phyloP scores from a whole-genome alignment of 1,284 basidiomycete genomes.

The Ceraceosorus guamensis region DNA sequence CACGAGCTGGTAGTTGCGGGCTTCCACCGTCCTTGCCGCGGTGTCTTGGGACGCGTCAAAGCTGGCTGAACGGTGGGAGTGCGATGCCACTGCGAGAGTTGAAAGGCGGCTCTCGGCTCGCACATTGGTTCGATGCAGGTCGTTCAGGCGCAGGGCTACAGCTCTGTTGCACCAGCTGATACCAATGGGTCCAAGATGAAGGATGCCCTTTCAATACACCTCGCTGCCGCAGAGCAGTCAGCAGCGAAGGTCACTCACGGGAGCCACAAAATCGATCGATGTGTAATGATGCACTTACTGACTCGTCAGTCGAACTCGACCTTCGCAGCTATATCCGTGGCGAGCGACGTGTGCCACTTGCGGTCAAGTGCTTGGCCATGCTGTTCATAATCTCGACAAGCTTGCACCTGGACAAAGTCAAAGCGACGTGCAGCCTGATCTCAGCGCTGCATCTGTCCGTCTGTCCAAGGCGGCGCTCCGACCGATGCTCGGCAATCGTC shows the following conservation, averaged over 20 bases:
- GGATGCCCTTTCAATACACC: not conserved
- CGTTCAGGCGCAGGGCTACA: not conserved
- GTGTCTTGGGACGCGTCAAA: too few species aligned
- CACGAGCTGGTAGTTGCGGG: too few species aligned
- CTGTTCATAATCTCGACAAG: not conserved
- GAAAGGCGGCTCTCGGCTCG: too few species aligned
- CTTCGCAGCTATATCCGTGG: not conserved
- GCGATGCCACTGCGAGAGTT: too few species aligned
- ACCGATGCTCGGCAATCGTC: not conserved
- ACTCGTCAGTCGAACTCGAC: not conserved
- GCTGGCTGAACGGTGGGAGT: too few species aligned
- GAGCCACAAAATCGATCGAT: conserved; percentile 9
- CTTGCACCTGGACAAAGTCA: too few species aligned
- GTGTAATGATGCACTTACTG: not conserved
- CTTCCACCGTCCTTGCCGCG: too few species aligned
- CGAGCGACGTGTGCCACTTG: not conserved
- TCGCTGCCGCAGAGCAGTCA: not conserved
- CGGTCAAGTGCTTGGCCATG: not conserved
- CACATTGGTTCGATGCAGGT: too few species aligned
- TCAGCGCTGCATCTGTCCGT: not conserved
- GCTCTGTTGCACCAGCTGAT: conserved; percentile 5
- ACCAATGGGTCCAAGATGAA: conserved; percentile 8
- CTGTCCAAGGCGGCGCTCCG: not conserved
- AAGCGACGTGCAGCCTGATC: too few species aligned
- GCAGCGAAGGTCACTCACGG: conserved; percentile 13